A percentile compares a stretch with the other conserved stretches of the same genome.
Evolutionary conservation across 78 protist genomes (phyloP).

Genomic region (Pigoraptor vietnamica): DNA sequence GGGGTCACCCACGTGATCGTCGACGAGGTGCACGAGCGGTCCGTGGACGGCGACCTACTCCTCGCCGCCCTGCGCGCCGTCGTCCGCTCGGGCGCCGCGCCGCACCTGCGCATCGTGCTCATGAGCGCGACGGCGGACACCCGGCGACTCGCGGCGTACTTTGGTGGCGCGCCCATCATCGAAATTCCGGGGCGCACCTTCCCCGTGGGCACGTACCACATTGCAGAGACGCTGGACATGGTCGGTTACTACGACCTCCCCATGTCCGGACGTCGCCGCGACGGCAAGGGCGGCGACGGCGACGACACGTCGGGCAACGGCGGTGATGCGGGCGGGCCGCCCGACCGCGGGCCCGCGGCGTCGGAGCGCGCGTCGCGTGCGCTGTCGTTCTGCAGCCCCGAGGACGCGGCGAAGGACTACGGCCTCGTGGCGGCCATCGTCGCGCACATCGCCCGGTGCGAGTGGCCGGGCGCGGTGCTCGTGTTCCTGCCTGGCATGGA

Average conservation of each 20-base stretch:
- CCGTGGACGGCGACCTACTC: conserved; percentile 70
- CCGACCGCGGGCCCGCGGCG: background rate
- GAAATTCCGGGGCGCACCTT: conserved; percentile 59
- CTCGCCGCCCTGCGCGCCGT: conserved; percentile 42
- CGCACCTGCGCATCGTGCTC: conserved; percentile 33
- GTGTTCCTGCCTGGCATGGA: conserved; percentile 60
- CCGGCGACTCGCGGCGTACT: conserved; percentile 37
- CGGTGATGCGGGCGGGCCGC: background rate
- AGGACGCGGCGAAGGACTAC: too few relatives aligned
- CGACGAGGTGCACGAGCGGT: conserved; percentile 82
- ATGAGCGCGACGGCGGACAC: conserved; percentile 71
- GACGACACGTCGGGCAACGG: background rate
- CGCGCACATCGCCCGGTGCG: background rate
- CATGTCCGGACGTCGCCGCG: background rate
- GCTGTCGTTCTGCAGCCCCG: too few relatives aligned
- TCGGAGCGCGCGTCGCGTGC: background rate
- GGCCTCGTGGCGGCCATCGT: background rate
- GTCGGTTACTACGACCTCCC: background rate
- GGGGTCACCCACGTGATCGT: conserved; percentile 36
- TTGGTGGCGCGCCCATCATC: conserved; percentile 34
- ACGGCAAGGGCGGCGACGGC: background rate
- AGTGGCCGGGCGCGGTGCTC: conserved; percentile 49
- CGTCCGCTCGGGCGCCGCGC: too few relatives aligned
- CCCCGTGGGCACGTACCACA: conserved; percentile 33
- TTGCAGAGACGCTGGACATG: conserved; percentile 44